Percentiles rank a stretch among this genome's conserved stretches.
Conservation (phyloP, 306 rosid species). For the Astragalus glycyphyllos region DNA sequence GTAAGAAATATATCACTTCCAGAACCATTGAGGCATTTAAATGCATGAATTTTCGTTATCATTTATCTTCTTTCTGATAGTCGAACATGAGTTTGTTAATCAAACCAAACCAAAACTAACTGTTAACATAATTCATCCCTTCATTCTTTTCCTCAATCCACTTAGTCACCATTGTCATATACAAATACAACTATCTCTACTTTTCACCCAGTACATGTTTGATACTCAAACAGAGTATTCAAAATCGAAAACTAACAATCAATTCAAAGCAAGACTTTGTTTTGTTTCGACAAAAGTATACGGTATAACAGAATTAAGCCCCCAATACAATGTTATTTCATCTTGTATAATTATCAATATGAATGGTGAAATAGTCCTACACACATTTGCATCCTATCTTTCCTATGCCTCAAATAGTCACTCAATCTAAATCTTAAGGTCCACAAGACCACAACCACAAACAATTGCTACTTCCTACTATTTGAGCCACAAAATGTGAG, state of each 20-base stretch:
- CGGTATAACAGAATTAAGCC: not conserved
- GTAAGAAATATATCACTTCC: not conserved
- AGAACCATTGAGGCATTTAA: not conserved
- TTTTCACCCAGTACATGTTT: not conserved
- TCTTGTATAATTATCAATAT: not conserved
- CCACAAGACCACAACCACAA: not conserved
- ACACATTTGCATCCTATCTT: not conserved
- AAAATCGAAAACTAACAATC: constrained; percentile 6
- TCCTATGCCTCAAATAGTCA: not conserved
- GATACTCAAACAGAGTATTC: not conserved
- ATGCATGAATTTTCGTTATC: not conserved
- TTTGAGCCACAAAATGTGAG: constrained; percentile 2
- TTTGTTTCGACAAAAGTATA: not conserved
- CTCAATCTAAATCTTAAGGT: not conserved
- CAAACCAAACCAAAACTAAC: not conserved
- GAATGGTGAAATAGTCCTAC: not conserved
- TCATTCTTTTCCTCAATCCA: constrained; percentile 1
- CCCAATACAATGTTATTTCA: not conserved
- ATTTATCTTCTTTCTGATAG: not conserved
- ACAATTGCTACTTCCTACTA: not conserved
- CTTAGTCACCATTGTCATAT: not conserved
- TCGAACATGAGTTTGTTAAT: not conserved
- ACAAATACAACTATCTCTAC: not conserved
- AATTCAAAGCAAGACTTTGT: too few relatives aligned
- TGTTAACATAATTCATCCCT: constrained; percentile 10